Evolutionary conservation across 192 early-diverging fungal genomes (phyloP).

Genomic region (Geranomyces variabilis): DNA sequence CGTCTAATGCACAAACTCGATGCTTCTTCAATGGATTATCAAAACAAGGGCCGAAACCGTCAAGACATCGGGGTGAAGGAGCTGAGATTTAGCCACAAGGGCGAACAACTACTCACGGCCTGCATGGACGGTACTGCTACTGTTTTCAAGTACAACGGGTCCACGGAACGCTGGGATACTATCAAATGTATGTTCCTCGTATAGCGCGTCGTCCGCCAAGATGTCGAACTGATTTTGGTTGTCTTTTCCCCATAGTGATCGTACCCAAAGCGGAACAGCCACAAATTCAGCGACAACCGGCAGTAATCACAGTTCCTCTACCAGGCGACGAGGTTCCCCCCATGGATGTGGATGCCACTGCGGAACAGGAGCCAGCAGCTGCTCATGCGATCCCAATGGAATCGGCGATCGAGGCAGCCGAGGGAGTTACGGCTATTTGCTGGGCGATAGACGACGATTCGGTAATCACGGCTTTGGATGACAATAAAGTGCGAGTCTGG

Average conservation of each 20-base stretch:
- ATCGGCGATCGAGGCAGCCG: constrained; percentile 1
- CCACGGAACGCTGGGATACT: constrained; percentile 60
- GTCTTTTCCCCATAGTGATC: neutral
- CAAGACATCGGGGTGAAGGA: constrained; percentile 62
- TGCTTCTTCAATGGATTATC: constrained; percentile 64
- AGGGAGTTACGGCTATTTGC: constrained; percentile 61
- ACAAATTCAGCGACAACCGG: too few relatives aligned
- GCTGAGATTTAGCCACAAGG: constrained; percentile 72
- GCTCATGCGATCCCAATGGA: neutral
- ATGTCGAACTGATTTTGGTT: neutral
- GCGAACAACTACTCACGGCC: constrained; percentile 71
- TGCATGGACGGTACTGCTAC: constrained; percentile 78
- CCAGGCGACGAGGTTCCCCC: too few relatives aligned
- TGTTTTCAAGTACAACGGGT: constrained; percentile 67
- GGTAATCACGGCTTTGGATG: constrained; percentile 67
- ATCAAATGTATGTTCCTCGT: constrained; percentile 43
- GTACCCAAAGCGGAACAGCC: neutral
- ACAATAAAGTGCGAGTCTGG: constrained; percentile 60
- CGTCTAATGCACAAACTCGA: constrained; percentile 26
- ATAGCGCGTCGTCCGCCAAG: neutral
- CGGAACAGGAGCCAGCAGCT: neutral
- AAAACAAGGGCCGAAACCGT: constrained; percentile 61
- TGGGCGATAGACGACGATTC: constrained; percentile 73
- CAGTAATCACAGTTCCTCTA: neutral
- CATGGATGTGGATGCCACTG: neutral